Conservation (phyloP, 257 asterid genomes). For the Solanum peruvianum region DNA sequence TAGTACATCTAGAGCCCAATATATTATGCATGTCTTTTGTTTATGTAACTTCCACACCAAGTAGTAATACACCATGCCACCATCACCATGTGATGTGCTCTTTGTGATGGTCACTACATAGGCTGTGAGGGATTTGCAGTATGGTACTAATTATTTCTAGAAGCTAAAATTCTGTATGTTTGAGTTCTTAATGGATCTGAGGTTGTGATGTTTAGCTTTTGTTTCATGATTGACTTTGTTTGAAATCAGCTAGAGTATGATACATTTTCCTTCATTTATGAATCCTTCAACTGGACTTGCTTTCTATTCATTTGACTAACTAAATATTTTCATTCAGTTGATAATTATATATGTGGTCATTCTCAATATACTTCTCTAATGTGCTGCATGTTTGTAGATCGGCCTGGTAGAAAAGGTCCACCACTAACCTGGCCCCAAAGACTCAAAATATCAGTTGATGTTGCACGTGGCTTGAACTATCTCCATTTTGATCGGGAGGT, state of each 20-base stretch:
- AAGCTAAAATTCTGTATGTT: background rate
- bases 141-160: background rate
- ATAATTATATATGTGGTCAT: background rate
- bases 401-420: conserved; percentile 83
- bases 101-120: background rate
- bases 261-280: background rate
- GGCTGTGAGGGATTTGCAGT: background rate
- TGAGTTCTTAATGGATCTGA: background rate
- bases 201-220: background rate
- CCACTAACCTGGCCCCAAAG: conserved; percentile 82
- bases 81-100: background rate
- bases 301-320: background rate
- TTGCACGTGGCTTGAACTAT: conserved; percentile 98
- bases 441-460: conserved; percentile 84
- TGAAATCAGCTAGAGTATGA: background rate
- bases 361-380: background rate
- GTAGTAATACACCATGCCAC: background rate
- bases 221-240: background rate
- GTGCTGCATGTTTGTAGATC: conserved; percentile 33
- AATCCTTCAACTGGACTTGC: background rate
- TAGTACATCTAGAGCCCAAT: background rate
- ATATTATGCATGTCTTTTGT: background rate
- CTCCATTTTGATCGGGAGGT: conserved; percentile 98
- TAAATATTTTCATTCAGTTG: background rate
- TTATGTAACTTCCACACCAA: background rate